A percentile compares a stretch with the other conserved stretches of the same genome.
Evolutionary conservation across 805 yeast species (phyloP).

Genomic region (Saturnispora hagleri): DNA sequence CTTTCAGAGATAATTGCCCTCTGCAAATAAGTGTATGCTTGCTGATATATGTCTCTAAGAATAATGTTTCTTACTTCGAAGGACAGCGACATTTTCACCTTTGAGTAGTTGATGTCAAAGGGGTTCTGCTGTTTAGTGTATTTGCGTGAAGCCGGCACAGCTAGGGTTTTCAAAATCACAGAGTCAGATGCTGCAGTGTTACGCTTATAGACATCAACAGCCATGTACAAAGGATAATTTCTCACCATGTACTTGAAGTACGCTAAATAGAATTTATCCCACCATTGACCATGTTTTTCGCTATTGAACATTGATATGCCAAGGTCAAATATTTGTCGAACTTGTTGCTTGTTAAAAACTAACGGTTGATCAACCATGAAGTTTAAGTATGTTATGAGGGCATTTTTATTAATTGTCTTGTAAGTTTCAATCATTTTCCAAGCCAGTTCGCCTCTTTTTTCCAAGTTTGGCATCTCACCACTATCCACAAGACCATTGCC

Average conservation of each 20-base stretch:
- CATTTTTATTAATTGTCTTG: conserved; percentile 17
- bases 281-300: conserved; percentile 18
- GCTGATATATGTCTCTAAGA: conserved; percentile 23
- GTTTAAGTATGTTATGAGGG: conserved; percentile 23
- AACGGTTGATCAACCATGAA: conserved; percentile 18
- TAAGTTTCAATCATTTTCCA: conserved; percentile 23
- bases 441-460: conserved; percentile 11
- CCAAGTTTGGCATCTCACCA: neutral
- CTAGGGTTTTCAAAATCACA: neutral
- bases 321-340: conserved; percentile 18
- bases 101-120: conserved; percentile 18
- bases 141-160: neutral
- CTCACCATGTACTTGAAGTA: conserved; percentile 26
- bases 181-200: conserved; percentile 1
- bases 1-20: conserved; percentile 10
- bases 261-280: conserved; percentile 24
- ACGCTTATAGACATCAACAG: conserved; percentile 19
- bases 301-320: conserved; percentile 9
- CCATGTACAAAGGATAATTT: conserved; percentile 17
- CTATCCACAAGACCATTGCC: neutral
- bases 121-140: conserved; percentile 22
- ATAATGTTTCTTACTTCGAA: conserved; percentile 14
- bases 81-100: conserved; percentile 17
- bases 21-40: conserved; percentile 16
- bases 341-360: conserved; percentile 19